Evolutionary conservation across 768 basidiomycete genomes (phyloP).

Genomic region (Mycena olivaceomarginata): DNA sequence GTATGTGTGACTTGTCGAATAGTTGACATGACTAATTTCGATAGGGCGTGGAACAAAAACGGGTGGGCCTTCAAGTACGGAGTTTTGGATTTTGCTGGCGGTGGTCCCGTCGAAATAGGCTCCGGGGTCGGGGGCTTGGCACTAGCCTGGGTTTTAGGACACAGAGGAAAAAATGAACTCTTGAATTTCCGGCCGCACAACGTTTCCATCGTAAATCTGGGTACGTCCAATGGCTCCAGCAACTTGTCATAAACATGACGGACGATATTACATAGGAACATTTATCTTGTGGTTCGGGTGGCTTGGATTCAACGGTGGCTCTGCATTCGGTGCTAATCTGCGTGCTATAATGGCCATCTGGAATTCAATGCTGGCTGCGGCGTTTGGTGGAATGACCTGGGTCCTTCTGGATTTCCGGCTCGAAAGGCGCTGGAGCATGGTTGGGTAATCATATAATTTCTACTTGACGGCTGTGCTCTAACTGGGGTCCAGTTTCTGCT

Average conservation of each 20-base stretch:
- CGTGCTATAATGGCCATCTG: slow-evolving; percentile 90
- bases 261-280: slow-evolving; percentile 16
- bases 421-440: slow-evolving; percentile 91
- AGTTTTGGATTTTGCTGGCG: slow-evolving; percentile 92
- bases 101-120: slow-evolving; percentile 92
- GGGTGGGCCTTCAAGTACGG: slow-evolving; percentile 94
- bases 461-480: neutral
- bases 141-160: slow-evolving; percentile 91
- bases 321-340: slow-evolving; percentile 91
- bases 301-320: slow-evolving; percentile 95
- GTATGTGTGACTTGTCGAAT: neutral
- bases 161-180: slow-evolving; percentile 82
- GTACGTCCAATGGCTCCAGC: slow-evolving; percentile 74
- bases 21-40: neutral
- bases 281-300: slow-evolving; percentile 58
- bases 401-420: slow-evolving; percentile 87
- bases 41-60: slow-evolving; percentile 80
- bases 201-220: slow-evolving; percentile 88
- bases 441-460: slow-evolving; percentile 59
- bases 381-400: slow-evolving; percentile 90
- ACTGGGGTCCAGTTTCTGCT: slow-evolving; percentile 77
- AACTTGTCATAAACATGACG: too few species aligned
- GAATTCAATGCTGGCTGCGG: slow-evolving; percentile 92
- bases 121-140: slow-evolving; percentile 92
- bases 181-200: slow-evolving; percentile 93